Evolutionary conservation across 768 basidiomycete genomes (phyloP), one percentile per base, ranked within the genome.

Genomic region (Pilatotrama ljubarskyi): DNA sequence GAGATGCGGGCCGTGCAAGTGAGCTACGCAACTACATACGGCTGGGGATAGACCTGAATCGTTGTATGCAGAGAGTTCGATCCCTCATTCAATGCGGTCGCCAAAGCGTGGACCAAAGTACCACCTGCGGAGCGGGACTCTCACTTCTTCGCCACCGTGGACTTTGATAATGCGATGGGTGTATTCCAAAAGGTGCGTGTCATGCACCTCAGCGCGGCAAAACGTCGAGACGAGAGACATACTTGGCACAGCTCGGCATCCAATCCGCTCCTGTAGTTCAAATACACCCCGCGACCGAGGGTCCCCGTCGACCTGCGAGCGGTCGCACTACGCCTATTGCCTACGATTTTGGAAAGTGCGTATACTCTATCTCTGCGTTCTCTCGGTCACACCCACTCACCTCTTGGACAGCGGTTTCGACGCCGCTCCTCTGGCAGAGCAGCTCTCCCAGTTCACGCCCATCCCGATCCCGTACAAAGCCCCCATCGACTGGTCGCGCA

Each of bases 1-100:
- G 69, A 90, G 87, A 73, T 99, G 97, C 73, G 73, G 72, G n/a
- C 96, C 95, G 46, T 99, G 97, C 90, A 89, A 79, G 95, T 93
- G 66, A 75, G 91, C 44, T 11, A 25, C 5, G 20, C 9, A 15
- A 17, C 5, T 7, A 2, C 14, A 2, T 5, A 9, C 7, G n/a
- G 13, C 18, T 13, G 18, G 6, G 3, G 18, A 10, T 15, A 24
- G 11, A 5, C 17, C 22, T 20, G 20, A 58, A 7, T 15, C 17
- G 36, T 8, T 13, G 11, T n/a, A 14, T 22, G 49, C 72, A 96
- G 94, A 72, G 84, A 91, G 66, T 96, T 98, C 69, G 84, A 90
- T 50, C 93, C 95, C 7, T 79, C 86, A 5, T 97, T 86, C 82
- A 80, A 80, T n/a, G 76, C 85, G 3, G 88, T 96, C 13, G 90